Percentiles rank a stretch among this genome's conserved stretches.
phyloP scores from a whole-genome alignment of 805 yeast species.

The Starmerella roubikii region DNA sequence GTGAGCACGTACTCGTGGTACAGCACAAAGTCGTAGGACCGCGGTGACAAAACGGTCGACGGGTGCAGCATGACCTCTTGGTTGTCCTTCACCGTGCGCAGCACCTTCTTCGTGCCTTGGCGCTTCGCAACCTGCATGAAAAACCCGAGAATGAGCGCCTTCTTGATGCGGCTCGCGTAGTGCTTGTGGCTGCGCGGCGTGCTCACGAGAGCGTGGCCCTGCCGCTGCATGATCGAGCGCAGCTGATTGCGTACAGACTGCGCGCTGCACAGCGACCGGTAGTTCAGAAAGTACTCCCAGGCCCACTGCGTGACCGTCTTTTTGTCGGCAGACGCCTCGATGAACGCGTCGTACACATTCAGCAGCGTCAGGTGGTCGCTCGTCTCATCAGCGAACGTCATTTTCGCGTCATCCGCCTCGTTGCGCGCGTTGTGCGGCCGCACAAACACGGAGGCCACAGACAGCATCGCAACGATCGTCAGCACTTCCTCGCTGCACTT shows the following conservation, averaged over 20 bases:
- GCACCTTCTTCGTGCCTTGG: conserved; percentile 52
- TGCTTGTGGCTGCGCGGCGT: conserved; percentile 50
- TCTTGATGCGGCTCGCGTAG: conserved; percentile 67
- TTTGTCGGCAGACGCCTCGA: conserved; percentile 16
- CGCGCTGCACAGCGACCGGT: conserved; percentile 75
- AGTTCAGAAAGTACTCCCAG: conserved; percentile 72
- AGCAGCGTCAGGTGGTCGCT: conserved; percentile 89
- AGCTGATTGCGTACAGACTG: conserved; percentile 75
- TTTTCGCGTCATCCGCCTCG: conserved; percentile 83
- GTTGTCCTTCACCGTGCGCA: conserved; percentile 83
- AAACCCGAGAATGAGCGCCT: conserved; percentile 82
- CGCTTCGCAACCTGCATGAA: conserved; percentile 98
- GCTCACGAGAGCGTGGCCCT: conserved; percentile 58
- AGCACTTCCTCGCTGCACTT: conserved; percentile 80
- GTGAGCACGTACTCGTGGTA: conserved; percentile 94
- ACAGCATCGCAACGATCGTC: conserved; percentile 75
- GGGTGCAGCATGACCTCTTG: conserved; percentile 95
- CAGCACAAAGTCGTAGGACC: conserved; percentile 82
- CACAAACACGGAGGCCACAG: conserved; percentile 89
- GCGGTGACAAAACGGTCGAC: conserved; percentile 66
- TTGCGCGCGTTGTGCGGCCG: conserved; percentile 81
- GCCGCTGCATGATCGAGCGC: conserved; percentile 65
- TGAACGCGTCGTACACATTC: conserved; percentile 77
- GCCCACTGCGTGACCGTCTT: conserved; percentile 56
- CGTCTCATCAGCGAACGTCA: conserved; percentile 77